Conservation (phyloP, 345 rosid genomes). For the Pseudoturritis turrita region DNA sequence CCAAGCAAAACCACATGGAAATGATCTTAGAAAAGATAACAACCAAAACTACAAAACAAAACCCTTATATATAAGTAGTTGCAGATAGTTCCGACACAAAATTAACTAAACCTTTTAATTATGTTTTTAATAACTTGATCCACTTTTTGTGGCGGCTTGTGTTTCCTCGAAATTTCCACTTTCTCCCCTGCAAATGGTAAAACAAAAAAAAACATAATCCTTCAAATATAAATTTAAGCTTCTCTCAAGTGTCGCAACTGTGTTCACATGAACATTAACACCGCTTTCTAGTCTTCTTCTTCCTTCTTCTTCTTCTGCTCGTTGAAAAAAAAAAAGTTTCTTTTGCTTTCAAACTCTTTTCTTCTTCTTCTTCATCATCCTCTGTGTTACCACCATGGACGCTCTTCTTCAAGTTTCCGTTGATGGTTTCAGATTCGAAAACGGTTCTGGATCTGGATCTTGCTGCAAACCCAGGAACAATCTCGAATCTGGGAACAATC, state of each 20-base stretch:
- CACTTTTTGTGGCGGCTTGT: slow-evolving; percentile 8
- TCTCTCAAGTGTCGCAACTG: not conserved
- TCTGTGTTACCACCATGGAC: slow-evolving; percentile 16
- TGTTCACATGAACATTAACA: slow-evolving; percentile 13
- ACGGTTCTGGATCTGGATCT: slow-evolving; percentile 25
- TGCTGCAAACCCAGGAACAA: slow-evolving; percentile 24
- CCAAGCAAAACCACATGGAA: slow-evolving; percentile 10
- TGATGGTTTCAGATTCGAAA: slow-evolving; percentile 23
- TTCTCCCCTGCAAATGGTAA: not conserved
- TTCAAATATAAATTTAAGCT: not conserved
- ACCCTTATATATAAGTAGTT: slow-evolving; percentile 5
- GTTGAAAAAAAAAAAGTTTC: not conserved
- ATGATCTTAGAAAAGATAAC: not conserved
- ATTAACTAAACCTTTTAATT: not conserved
- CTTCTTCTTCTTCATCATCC: not conserved
- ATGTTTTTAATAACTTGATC: not conserved
- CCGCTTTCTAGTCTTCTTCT: slow-evolving; percentile 8
- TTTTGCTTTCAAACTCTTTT: not conserved
- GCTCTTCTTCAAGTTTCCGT: slow-evolving; percentile 12
- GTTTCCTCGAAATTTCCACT: slow-evolving; percentile 26
- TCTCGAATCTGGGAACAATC: slow-evolving; percentile 8
- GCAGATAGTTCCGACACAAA: slow-evolving; percentile 25
- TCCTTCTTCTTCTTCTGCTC: not conserved
- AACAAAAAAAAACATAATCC: not conserved
- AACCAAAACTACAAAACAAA: slow-evolving; percentile 3